Evolutionary conservation across 169 alveolate genomes (phyloP).

Genomic region (Plasmodium malariae): DNA sequence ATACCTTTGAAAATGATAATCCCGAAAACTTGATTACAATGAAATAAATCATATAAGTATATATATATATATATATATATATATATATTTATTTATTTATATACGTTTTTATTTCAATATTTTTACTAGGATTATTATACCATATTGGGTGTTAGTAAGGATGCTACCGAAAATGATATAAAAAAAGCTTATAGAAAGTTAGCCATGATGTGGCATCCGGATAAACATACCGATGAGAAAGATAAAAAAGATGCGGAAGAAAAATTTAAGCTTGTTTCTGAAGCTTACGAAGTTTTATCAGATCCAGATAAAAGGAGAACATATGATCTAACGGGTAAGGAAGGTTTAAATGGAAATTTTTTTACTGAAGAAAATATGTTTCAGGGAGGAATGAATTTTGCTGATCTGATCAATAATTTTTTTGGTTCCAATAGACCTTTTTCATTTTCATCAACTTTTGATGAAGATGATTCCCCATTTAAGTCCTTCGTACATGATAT

Average conservation of each 20-base stretch:
- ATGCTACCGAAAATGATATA: constrained; percentile 88
- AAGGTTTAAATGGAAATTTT: constrained; percentile 92
- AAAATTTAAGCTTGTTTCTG: constrained; percentile 91
- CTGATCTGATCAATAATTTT: constrained; percentile 83
- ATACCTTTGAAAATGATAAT: background rate
- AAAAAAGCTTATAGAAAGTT: constrained; percentile 93
- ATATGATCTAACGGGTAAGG: constrained; percentile 95
- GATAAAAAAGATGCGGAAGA: constrained; percentile 81
- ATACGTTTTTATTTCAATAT: background rate
- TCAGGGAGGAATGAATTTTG: constrained; percentile 85
- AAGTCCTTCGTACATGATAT: constrained; percentile 79
- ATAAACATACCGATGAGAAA: background rate
- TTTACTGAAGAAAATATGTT: background rate
- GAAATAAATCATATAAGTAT: background rate
- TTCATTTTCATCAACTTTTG: constrained; percentile 69
- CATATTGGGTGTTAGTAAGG: constrained; percentile 80
- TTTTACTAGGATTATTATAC: constrained; percentile 81
- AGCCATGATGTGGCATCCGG: constrained; percentile 94
- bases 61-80: background rate
- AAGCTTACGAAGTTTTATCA: constrained; percentile 94
- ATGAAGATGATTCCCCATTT: constrained; percentile 15
- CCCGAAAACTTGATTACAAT: background rate
- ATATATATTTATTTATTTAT: background rate
- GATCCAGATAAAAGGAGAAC: constrained; percentile 94
- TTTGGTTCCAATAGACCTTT: constrained; percentile 85